Base-by-base conservation (phyloP, 2,329 filamentous ascomycete genomes). In the Fusarium neocosmosporiellum region DNA sequence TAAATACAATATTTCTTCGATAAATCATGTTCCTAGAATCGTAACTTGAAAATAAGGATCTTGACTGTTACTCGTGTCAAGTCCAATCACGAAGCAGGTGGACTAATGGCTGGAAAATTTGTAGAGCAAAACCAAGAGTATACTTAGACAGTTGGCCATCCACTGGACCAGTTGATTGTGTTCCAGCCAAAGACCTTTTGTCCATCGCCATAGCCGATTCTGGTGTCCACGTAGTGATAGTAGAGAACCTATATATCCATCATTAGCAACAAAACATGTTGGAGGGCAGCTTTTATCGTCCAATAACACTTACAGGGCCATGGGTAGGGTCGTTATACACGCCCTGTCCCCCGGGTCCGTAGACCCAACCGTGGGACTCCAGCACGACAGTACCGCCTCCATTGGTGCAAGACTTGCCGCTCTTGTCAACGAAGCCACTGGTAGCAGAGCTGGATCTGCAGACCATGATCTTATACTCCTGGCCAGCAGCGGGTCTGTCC, bases 381-480 rank as follows among this genome's bases (percentile, higher is more conserved):
- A 93, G 83, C 0, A 93, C 87, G 5, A 88, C 82, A 0, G 88
- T 91, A 2, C 91, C 91, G 10, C 91, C 91, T 34, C 91, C 89
- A 2, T 83, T 82, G 69, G 87, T 86, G 2, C 90, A 92, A 24
- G 83, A 80, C n/a, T 78, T 81, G 2, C 90, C 90, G 53, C 77
- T 79, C 63, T 85, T 81, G 74, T 93, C 91, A 22, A 87, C 88
- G 74, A 90, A 93, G 1, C 82, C 83, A 1, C 89, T 84, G 1
- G 83, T 88, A 5, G 86, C 84, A 7, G 81, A 84, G 2, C 79
- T 83, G 3, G 87, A 89, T 24, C 90, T 83, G 81, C 91, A 93
- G 29, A 91, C 90, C 76, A 87, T 87, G 77, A 93, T 90, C 78
- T 88, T 88, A 78, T 93, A 93, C 80, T 92, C 91, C 20, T 83